Evolutionary conservation across 305 asterid genomes (phyloP).

Genomic region (Fraxinus sp.): DNA sequence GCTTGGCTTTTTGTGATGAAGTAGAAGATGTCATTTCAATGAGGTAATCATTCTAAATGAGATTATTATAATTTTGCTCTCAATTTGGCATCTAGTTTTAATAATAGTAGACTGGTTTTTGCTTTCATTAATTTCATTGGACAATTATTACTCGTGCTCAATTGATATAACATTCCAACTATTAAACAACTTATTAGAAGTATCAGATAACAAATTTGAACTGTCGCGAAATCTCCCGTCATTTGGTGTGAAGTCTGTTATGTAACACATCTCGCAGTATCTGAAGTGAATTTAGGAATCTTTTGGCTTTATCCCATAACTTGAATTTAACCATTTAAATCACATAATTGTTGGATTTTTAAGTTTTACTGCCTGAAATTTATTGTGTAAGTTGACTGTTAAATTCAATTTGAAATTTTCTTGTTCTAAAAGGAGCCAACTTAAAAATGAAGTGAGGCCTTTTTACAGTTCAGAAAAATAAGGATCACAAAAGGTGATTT

Average conservation of each 20-base stretch:
- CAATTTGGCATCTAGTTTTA: not conserved
- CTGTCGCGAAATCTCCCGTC: not conserved
- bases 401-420: not conserved
- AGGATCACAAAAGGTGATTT: not conserved
- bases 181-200: not conserved
- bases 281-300: not conserved
- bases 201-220: not conserved
- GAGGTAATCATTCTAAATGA: constrained; percentile 53
- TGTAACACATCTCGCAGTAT: not conserved
- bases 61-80: not conserved
- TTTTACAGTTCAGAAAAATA: not conserved
- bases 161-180: not conserved
- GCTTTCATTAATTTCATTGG: not conserved
- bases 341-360: not conserved
- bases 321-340: not conserved
- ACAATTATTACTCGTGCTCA: not conserved
- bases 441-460: not conserved
- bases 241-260: not conserved
- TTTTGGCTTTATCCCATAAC: not conserved
- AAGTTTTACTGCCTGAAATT: not conserved
- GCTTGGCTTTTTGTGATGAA: constrained; percentile 93
- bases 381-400: not conserved
- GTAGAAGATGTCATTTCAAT: constrained; percentile 98
- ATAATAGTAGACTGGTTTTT: not conserved
- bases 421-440: not conserved